A percentile compares a stretch with the other conserved stretches of the same genome.
Conservation (phyloP, 2,329 filamentous ascomycete species). For the Fusarium solani-melongenae region DNA sequence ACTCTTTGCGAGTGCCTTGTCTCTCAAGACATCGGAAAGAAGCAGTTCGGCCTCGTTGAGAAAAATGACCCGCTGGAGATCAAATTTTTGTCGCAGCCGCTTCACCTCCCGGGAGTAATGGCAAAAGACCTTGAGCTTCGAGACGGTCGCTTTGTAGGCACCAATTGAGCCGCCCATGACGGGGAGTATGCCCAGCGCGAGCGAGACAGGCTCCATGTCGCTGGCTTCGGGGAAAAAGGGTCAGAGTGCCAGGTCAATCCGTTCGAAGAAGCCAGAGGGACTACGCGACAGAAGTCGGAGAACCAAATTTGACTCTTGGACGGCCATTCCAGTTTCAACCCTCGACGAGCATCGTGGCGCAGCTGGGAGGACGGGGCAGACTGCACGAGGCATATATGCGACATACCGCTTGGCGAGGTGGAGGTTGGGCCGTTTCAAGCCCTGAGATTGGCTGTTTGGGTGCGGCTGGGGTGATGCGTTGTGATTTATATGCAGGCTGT, state of each 20-base stretch:
- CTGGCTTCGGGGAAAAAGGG: background rate
- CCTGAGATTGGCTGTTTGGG: background rate
- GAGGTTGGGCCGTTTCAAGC: background rate
- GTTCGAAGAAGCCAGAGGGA: background rate
- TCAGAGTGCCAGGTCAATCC: background rate
- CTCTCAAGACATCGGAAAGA: background rate
- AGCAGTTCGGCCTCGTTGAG: background rate
- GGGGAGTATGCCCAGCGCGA: background rate
- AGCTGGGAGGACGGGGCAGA: background rate
- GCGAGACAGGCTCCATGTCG: background rate
- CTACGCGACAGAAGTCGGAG: background rate
- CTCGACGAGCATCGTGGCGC: background rate
- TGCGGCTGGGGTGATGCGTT: background rate
- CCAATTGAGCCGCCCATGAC: background rate
- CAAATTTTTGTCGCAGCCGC: background rate
- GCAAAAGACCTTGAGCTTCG: constrained; percentile 1
- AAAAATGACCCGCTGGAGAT: background rate
- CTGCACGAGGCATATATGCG: background rate
- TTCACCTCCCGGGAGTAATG: constrained; percentile 2
- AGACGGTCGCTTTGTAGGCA: background rate
- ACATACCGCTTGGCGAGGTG: background rate
- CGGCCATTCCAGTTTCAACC: background rate
- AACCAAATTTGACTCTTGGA: background rate
- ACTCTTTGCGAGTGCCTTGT: background rate
- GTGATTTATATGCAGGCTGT: background rate